Conservation (phyloP, 306 rosid genomes). For the Sicyos baderoa region DNA sequence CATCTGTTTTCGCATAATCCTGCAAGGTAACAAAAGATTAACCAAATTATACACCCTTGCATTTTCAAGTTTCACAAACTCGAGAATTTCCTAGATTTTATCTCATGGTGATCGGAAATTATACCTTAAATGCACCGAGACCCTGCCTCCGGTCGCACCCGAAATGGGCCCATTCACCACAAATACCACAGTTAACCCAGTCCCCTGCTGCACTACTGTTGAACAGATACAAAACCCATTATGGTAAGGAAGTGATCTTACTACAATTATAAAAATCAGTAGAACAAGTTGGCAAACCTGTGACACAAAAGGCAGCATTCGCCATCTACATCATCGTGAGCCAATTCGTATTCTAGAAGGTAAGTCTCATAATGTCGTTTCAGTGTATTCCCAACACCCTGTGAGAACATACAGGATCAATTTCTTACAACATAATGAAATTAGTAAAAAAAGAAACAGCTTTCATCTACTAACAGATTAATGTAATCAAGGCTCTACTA, state of each 20-base stretch:
- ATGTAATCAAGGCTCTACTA: neutral
- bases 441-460: slow-evolving; percentile 14
- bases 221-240: slow-evolving; percentile 19
- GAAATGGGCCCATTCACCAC: slow-evolving; percentile 99
- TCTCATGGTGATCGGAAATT: neutral
- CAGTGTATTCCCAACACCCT: slow-evolving; percentile 99
- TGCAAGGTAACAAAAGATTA: slow-evolving; percentile 26
- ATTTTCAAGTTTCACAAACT: neutral
- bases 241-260: slow-evolving; percentile 20
- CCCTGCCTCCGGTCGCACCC: slow-evolving; percentile 99
- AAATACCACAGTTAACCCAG: slow-evolving; percentile 98
- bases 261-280: neutral
- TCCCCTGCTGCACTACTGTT: slow-evolving; percentile 99
- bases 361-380: slow-evolving; percentile 96
- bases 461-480: neutral
- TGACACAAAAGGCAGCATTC: slow-evolving; percentile 96
- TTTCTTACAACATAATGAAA: slow-evolving; percentile 12
- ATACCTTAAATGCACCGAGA: slow-evolving; percentile 97
- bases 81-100: neutral
- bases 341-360: slow-evolving; percentile 91
- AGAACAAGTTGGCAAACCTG: slow-evolving; percentile 49
- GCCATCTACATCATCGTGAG: slow-evolving; percentile 97
- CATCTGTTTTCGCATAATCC: slow-evolving; percentile 99
- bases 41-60: neutral
- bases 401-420: slow-evolving; percentile 22